Conservation (phyloP, 2,329 filamentous ascomycete species). For the Triangularia verruculosa region DNA sequence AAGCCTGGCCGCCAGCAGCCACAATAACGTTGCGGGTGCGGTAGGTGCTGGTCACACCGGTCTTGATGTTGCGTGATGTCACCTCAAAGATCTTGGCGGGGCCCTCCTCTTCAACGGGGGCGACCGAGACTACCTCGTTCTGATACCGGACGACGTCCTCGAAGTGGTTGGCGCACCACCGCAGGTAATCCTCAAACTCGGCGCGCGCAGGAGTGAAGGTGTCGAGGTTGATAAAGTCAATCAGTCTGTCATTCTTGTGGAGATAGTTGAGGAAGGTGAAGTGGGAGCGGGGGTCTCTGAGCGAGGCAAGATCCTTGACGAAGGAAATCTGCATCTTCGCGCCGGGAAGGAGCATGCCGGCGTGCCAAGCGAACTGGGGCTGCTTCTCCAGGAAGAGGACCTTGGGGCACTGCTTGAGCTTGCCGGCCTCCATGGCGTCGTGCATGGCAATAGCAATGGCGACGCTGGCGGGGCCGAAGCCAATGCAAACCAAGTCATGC, state of each 20-base stretch:
- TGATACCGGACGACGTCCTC: slow-evolving; percentile 69
- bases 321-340: slow-evolving; percentile 98
- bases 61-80: slow-evolving; percentile 58
- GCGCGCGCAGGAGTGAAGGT: slow-evolving; percentile 83
- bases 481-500: slow-evolving; percentile 84
- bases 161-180: slow-evolving; percentile 86
- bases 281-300: slow-evolving; percentile 81
- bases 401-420: slow-evolving; percentile 55
- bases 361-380: slow-evolving; percentile 81
- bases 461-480: slow-evolving; percentile 88
- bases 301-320: slow-evolving; percentile 89
- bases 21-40: slow-evolving; percentile 64
- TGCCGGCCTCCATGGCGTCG: slow-evolving; percentile 63
- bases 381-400: slow-evolving; percentile 89
- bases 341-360: slow-evolving; percentile 89
- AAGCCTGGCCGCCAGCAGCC: slow-evolving; percentile 60
- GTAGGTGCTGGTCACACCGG: slow-evolving; percentile 51
- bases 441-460: slow-evolving; percentile 86
- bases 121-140: slow-evolving; percentile 71
- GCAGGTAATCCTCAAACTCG: slow-evolving; percentile 94
- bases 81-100: slow-evolving; percentile 66
- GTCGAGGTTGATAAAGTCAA: slow-evolving; percentile 85
- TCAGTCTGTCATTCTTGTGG: slow-evolving; percentile 73
- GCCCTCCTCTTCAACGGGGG: slow-evolving; percentile 52
- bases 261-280: slow-evolving; percentile 98